A percentile compares a stretch with the other conserved stretches of the same genome.
Evolutionary conservation across 148 eudicot species (phyloP).

Genomic region (Diospyros lotus): DNA sequence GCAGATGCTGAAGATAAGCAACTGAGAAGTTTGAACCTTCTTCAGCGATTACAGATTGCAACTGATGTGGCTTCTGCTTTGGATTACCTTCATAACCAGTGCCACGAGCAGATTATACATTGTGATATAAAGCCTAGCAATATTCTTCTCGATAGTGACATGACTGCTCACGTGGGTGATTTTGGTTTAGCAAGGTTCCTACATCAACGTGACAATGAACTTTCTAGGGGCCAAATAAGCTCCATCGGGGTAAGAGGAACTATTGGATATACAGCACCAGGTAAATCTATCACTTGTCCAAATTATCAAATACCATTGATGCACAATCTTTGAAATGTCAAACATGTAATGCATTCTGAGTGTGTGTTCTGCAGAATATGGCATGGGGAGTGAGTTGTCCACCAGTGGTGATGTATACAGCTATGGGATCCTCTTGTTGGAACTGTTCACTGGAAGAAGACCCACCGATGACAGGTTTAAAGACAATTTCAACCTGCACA

Average conservation of each 20-base stretch:
- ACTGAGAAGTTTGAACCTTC: background rate
- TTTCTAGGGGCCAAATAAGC: background rate
- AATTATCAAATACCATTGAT: background rate
- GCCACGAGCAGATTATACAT: background rate
- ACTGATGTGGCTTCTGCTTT: background rate
- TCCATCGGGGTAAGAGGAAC: background rate
- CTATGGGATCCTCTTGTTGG: background rate
- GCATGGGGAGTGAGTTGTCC: background rate
- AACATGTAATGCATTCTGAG: background rate
- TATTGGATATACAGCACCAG: constrained; percentile 7
- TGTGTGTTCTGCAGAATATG: constrained; percentile 1
- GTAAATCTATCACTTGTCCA: background rate
- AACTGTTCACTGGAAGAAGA: constrained; percentile 2
- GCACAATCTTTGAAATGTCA: background rate
- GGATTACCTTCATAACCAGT: background rate
- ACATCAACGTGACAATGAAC: background rate
- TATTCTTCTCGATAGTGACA: background rate
- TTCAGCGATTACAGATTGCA: background rate
- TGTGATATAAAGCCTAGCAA: background rate
- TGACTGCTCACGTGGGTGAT: background rate
- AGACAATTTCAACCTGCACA: background rate
- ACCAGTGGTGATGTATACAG: constrained; percentile 1
- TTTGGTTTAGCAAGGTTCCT: background rate
- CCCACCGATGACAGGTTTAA: background rate
- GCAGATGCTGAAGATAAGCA: background rate